Evolutionary conservation across 768 basidiomycete genomes (phyloP).

Genomic region (Podaxis rugospora): DNA sequence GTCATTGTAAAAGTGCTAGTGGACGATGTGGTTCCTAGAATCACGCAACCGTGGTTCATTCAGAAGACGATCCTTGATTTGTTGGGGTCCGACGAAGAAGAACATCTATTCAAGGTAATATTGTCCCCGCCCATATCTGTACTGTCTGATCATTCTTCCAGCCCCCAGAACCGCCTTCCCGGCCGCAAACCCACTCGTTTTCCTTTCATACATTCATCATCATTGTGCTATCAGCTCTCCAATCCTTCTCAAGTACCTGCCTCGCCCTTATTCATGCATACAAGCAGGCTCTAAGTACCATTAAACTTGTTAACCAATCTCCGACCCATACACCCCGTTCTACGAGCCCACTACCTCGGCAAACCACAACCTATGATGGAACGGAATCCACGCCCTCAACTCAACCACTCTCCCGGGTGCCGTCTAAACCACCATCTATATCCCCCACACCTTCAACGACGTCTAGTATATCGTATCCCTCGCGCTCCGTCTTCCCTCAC

Average conservation of each 20-base stretch:
- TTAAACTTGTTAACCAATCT: constrained; percentile 58
- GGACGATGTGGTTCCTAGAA: constrained; percentile 58
- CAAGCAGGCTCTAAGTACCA: constrained; percentile 58
- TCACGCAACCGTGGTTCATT: constrained; percentile 91
- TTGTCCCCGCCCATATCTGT: background rate
- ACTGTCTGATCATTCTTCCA: constrained; percentile 11
- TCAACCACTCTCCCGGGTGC: background rate
- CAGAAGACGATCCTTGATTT: constrained; percentile 64
- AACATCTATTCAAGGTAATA: constrained; percentile 13
- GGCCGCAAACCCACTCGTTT: constrained; percentile 22
- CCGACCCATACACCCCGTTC: constrained; percentile 19
- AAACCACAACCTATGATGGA: background rate
- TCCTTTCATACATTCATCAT: constrained; percentile 58
- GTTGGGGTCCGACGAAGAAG: constrained; percentile 43
- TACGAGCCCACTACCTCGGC: constrained; percentile 11
- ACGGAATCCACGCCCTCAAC: background rate
- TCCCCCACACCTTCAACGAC: constrained; percentile 16
- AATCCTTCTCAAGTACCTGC: constrained; percentile 64
- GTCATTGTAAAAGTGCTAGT: constrained; percentile 75
- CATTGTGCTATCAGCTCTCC: constrained; percentile 69
- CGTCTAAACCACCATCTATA: constrained; percentile 8
- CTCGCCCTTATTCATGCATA: constrained; percentile 66
- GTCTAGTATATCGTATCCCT: constrained; percentile 13
- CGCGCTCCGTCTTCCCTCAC: constrained; percentile 14
- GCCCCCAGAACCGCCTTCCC: constrained; percentile 22